A percentile compares a stretch with the other conserved stretches of the same genome.
Conservation (phyloP, 1,284 basidiomycete species). For the Phellopilus nigrolimitatus region DNA sequence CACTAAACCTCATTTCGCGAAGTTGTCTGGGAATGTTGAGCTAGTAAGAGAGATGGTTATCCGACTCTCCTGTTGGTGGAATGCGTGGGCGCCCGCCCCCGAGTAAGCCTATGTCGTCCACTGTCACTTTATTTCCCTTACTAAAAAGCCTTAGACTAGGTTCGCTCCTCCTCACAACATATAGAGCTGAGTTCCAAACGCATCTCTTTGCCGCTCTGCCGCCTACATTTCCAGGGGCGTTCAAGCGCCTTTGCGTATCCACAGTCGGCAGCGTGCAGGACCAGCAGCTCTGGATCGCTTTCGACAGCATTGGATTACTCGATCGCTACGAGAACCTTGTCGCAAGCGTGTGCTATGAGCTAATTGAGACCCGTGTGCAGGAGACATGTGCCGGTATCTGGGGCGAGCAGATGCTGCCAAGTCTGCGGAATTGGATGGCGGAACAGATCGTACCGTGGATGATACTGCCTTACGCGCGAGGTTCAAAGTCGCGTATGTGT, state of each 20-base stretch:
- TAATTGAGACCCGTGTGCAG: constrained; percentile 71
- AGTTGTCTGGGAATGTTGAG: constrained; percentile 45
- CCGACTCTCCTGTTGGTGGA: constrained; percentile 61
- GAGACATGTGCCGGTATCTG: constrained; percentile 66
- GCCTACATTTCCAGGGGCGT: constrained; percentile 54
- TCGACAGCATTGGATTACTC: constrained; percentile 72
- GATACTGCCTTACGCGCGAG: constrained; percentile 69
- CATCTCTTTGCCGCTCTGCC: constrained; percentile 65
- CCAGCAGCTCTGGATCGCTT: constrained; percentile 47
- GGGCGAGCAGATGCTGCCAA: constrained; percentile 59
- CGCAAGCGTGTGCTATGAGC: constrained; percentile 78
- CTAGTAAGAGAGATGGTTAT: constrained; percentile 49
- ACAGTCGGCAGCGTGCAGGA: constrained; percentile 43
- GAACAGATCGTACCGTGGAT: constrained; percentile 81
- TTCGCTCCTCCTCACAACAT: constrained; percentile 51
- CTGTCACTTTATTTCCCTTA: constrained; percentile 9
- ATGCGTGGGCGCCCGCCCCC: constrained; percentile 54
- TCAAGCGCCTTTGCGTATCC: constrained; percentile 57
- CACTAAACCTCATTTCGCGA: constrained; percentile 14
- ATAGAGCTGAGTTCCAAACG: constrained; percentile 64
- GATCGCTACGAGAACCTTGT: constrained; percentile 84
- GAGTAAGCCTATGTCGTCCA: constrained; percentile 38
- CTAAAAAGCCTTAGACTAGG: constrained; percentile 45
- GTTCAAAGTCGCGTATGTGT: constrained; percentile 49
- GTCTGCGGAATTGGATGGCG: constrained; percentile 70